Evolutionary conservation across 306 rosid species (phyloP), one percentile per base, ranked within the genome.

Genomic region (Trichosanthes cucumerina): DNA sequence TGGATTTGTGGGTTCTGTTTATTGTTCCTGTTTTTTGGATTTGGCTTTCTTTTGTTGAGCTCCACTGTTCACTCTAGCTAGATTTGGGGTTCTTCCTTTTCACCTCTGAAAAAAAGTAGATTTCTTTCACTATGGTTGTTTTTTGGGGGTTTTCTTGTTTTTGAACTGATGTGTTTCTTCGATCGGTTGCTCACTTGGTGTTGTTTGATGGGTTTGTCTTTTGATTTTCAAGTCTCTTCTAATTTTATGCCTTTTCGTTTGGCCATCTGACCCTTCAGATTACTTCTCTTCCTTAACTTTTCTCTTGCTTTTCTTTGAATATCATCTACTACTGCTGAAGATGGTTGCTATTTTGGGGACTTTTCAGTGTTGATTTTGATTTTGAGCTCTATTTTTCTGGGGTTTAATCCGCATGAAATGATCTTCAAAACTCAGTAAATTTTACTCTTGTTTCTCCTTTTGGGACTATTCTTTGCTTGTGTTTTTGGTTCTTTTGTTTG

Each of bases 391-490:
- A 10, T 68, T 38, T 81, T 79, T 41, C 79, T 7, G 58, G 84
- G 82, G 78, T 77, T 82, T 81, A 65, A 24, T 34, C 78, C 79
- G 65, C 88, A 85, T 87, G 84, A 87, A 87, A 87, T 87, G 79
- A 76, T 86, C 71, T 80, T 58, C 16, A 38, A 41, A 57, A 81
- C 66, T 56, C 79, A 50, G 49, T 73, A 5, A 23, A 33, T 63
- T 65, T 68, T 58, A 14, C 39, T n/a, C 33, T 75, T 31, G 57
- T 43, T 59, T 62, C 73, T 72, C 41, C 80, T 78, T 86, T 56
- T 74, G 86, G 69, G 50, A 57, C 73, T 52, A 8, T 72, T 81
- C 14, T 38, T 79, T 66, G 56, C 39, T 70, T 15, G 31, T 54
- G 46, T 28, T 15, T 78, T 68, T 62, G 80, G 81, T 81, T 77